Evolutionary conservation across 441 rosid genomes (phyloP).

Genomic region (Erodium trifolium): DNA sequence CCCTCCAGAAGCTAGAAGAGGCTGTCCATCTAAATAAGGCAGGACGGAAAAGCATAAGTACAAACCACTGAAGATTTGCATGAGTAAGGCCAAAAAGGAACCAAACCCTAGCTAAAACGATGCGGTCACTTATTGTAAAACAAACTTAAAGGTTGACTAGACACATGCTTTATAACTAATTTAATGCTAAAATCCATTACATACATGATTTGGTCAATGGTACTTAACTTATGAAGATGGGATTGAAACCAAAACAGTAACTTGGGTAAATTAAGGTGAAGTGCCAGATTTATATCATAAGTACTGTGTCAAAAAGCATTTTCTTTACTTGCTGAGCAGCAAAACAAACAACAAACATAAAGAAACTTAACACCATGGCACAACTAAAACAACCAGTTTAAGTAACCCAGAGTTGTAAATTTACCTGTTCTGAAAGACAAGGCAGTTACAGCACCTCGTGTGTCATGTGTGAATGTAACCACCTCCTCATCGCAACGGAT

Average conservation of each 20-base stretch:
- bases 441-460: slow-evolving; percentile 78
- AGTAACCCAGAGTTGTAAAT: too few relatives aligned
- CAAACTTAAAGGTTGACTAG: not conserved
- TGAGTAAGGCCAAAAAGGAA: not conserved
- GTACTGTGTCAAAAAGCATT: too few relatives aligned
- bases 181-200: not conserved
- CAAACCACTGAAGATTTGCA: not conserved
- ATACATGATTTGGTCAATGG: not conserved
- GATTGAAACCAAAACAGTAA: not conserved
- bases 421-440: slow-evolving; percentile 82
- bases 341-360: not conserved
- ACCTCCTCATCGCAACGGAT: slow-evolving; percentile 63
- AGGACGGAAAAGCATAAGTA: slow-evolving; percentile 10
- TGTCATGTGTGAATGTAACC: slow-evolving; percentile 62
- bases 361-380: not conserved
- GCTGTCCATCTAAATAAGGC: slow-evolving; percentile 65
- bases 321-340: not conserved
- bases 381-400: too few relatives aligned
- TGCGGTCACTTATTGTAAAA: not conserved
- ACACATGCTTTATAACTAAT: not conserved
- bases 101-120: not conserved
- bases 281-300: not conserved
- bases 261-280: not conserved
- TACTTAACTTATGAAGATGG: not conserved
- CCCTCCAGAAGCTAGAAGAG: slow-evolving; percentile 88